Evolutionary conservation across 2,329 filamentous ascomycete species (phyloP).

Genomic region (Talaromyces sp.): DNA sequence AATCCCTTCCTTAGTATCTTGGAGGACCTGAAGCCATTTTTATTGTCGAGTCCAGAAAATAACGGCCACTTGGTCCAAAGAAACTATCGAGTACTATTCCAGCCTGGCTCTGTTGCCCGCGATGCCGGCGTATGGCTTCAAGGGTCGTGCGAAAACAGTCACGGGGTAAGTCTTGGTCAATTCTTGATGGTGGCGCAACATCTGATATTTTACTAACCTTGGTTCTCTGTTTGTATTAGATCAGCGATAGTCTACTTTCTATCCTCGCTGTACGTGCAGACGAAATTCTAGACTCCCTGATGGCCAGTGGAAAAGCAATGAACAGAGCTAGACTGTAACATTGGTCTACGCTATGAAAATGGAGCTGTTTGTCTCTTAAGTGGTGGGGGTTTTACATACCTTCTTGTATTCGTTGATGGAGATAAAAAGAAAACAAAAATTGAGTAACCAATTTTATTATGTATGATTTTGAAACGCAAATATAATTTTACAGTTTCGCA

Average conservation of each 20-base stretch:
- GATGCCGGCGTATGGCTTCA: conserved; percentile 11
- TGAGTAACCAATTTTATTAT: no score
- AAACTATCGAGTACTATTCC: conserved; percentile 8
- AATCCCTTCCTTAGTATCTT: conserved; percentile 9
- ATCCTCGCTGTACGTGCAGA: conserved; percentile 13
- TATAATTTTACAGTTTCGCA: neutral
- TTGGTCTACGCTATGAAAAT: neutral
- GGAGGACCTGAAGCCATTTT: conserved; percentile 6
- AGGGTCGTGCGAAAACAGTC: conserved; percentile 9
- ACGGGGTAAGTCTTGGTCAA: conserved; percentile 8
- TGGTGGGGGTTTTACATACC: no score
- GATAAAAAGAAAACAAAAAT: no score
- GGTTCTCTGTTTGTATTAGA: neutral
- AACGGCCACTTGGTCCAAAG: conserved; percentile 3
- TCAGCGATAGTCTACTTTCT: conserved; percentile 10
- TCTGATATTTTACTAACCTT: neutral
- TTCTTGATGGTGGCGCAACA: no score
- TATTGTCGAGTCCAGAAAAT: neutral
- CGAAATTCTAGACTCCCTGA: conserved; percentile 16
- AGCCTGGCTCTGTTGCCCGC: conserved; percentile 4
- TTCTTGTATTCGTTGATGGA: no score
- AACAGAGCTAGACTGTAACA: conserved; percentile 14
- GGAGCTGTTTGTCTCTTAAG: neutral
- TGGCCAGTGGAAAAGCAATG: conserved; percentile 10
- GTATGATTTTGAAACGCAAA: neutral